A percentile compares a stretch with the other conserved stretches of the same genome.
Evolutionary conservation across 805 yeast genomes (phyloP).

Genomic region (Nakazawaea populi): DNA sequence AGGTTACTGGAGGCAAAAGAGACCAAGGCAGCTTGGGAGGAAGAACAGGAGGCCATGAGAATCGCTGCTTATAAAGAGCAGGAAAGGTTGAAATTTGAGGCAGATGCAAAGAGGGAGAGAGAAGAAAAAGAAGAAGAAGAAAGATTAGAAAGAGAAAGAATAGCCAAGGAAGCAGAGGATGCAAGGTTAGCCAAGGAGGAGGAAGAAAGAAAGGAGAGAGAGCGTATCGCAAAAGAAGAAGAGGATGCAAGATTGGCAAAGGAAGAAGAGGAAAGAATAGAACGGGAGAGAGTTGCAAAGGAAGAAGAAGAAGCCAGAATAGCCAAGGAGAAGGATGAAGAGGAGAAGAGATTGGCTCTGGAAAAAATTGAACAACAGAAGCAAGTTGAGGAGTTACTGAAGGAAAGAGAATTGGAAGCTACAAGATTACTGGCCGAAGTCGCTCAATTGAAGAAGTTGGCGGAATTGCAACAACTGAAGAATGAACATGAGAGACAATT

Average conservation of each 20-base stretch:
- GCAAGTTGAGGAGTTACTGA: conserved; percentile 6
- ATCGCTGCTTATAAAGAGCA: conserved; percentile 39
- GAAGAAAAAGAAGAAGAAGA: conserved; percentile 33
- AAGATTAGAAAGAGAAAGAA: conserved; percentile 26
- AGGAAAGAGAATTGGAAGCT: conserved; percentile 29
- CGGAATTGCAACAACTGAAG: conserved; percentile 33
- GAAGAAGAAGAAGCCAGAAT: conserved; percentile 22
- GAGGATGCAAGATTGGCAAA: conserved; percentile 12
- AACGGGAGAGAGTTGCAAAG: conserved; percentile 27
- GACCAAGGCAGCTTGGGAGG: conserved; percentile 36
- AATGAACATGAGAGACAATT: conserved; percentile 28
- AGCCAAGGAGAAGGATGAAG: conserved; percentile 17
- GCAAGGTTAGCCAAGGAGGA: conserved; percentile 14
- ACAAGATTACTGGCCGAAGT: conserved; percentile 32
- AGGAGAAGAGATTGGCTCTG: conserved; percentile 28
- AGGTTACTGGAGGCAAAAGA: conserved; percentile 37
- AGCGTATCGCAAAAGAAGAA: conserved; percentile 20
- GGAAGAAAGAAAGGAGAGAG: conserved; percentile 16
- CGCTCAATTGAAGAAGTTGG: conserved; percentile 32
- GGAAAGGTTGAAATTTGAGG: conserved; percentile 34
- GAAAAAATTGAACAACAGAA: conserved; percentile 18
- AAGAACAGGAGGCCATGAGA: conserved; percentile 38
- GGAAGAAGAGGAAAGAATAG: conserved; percentile 23
- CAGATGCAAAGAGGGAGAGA: conserved; percentile 31
- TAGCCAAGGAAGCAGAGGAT: conserved; percentile 22